Conservation (phyloP, 352 stramenopile genomes). For the Globisporangium megalacanthum region DNA sequence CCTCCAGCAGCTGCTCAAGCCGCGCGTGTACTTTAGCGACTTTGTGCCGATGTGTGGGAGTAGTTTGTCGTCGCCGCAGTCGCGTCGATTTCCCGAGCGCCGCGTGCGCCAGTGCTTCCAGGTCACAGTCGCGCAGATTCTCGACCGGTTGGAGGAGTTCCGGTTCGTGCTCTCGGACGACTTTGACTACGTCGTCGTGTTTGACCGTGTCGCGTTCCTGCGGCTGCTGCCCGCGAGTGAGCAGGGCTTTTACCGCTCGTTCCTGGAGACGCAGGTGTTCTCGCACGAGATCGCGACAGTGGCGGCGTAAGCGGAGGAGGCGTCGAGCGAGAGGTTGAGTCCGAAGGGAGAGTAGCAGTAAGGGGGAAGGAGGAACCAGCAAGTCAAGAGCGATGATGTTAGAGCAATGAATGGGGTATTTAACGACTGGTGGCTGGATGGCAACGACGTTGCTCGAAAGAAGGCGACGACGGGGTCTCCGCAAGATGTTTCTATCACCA, state of each 20-base stretch:
- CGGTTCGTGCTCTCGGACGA: constrained; percentile 84
- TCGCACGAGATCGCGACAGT: constrained; percentile 79
- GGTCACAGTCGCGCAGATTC: constrained; percentile 38
- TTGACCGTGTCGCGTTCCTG: constrained; percentile 72
- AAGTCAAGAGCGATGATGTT: too few relatives aligned
- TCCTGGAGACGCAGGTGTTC: constrained; percentile 85
- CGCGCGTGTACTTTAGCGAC: constrained; percentile 73
- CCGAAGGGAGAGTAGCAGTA: neutral
- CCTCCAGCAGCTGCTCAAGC: constrained; percentile 63
- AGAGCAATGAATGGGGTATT: too few relatives aligned
- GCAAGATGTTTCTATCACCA: too few relatives aligned
- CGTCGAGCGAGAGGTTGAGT: neutral
- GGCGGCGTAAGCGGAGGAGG: constrained; percentile 15
- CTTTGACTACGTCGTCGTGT: constrained; percentile 84
- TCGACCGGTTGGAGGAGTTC: constrained; percentile 65
- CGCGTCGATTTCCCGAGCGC: constrained; percentile 42
- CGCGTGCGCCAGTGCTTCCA: constrained; percentile 60
- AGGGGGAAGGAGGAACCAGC: neutral
- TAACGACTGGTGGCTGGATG: too few relatives aligned
- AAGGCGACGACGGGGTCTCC: too few relatives aligned
- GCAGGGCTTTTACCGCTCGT: constrained; percentile 65
- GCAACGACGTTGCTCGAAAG: too few relatives aligned
- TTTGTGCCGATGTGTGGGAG: constrained; percentile 54
- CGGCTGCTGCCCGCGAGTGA: constrained; percentile 43
- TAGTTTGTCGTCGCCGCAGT: constrained; percentile 17